Base-by-base conservation (phyloP, 2,329 filamentous ascomycete genomes). In the Akanthomyces lecanii region DNA sequence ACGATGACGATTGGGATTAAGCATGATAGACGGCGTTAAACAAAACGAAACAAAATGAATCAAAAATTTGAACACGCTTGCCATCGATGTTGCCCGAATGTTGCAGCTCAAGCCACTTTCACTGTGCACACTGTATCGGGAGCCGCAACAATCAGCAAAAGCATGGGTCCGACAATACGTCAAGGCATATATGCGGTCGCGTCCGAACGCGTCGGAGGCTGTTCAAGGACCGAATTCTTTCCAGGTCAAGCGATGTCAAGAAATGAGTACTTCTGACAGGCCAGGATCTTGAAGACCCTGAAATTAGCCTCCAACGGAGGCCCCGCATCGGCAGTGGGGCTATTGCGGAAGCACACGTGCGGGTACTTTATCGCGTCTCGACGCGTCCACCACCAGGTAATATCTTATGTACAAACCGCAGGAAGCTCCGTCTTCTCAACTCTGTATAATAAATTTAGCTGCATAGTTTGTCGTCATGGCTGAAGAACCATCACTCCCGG, bases 1-100 rank as follows among this genome's bases (percentile, higher is more conserved):
- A 81, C 63, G 79, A 85, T 50, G 79, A 78, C 65, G 84, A 87
- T 68, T 88, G 85, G 83, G 85, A 89, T 68, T 88, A 77, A 80
- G 62, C 36, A 14, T 61, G 5, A 58, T 40, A 62, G 21, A 30
- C 51, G 28, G 48, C 47, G 25, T 11, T 40, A 3, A 45, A 36
- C 44, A 38, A 14, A 50, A 40, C 51, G 58, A 60, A 48, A 36
- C 48, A 21, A 58, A 47, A 50, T 55, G 55, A 60, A 45, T 36
- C 40, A 21, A 58, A 38, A 56, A n/a, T n/a, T 56, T 45, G 4
- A 42, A 56, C 21, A 47, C 21, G 23, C 3, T 14, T 36, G 40
- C 52, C 30, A n/a, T 44, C n/a, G 50, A 33, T 53, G n/a, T 28
- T 45, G 28, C 40, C 21, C 5, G 38, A 47, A 16, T 25, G 16